phyloP scores from a whole-genome alignment of 805 yeast genomes.

The Zygoascus flipseniorum region DNA sequence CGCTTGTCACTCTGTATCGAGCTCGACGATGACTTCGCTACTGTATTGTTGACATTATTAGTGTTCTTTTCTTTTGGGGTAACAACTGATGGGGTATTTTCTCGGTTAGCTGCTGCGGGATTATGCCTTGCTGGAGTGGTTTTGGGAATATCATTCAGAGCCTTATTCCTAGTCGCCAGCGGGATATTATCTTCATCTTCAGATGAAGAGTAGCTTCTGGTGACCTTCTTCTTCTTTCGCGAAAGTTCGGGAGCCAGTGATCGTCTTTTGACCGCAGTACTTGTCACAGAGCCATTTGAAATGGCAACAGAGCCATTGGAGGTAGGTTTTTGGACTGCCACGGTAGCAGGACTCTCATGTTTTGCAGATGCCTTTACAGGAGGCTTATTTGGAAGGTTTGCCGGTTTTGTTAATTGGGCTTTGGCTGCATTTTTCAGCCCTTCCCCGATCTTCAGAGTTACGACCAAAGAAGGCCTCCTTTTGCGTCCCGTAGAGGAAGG shows the following conservation, averaged over 20 bases:
- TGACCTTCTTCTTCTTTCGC: not conserved
- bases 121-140: not conserved
- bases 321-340: not conserved
- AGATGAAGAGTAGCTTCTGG: constrained; percentile 2
- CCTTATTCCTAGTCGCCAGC: not conserved
- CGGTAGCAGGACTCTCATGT: not conserved
- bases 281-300: not conserved
- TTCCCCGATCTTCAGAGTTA: not conserved
- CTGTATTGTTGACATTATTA: not conserved
- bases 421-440: not conserved
- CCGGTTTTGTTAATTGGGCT: not conserved
- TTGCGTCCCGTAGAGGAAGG: not conserved
- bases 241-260: not conserved
- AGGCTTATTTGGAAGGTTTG: not conserved
- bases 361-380: not conserved
- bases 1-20: constrained; percentile 9
- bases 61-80: not conserved
- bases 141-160: not conserved
- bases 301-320: not conserved
- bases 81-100: not conserved
- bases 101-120: not conserved
- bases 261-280: not conserved
- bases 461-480: not conserved
- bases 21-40: not conserved
- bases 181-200: not conserved